Percentiles rank a stretch among this genome's conserved stretches.
Conservation (phyloP, 1,139 yeast species). For the Protomyces gravidus region DNA sequence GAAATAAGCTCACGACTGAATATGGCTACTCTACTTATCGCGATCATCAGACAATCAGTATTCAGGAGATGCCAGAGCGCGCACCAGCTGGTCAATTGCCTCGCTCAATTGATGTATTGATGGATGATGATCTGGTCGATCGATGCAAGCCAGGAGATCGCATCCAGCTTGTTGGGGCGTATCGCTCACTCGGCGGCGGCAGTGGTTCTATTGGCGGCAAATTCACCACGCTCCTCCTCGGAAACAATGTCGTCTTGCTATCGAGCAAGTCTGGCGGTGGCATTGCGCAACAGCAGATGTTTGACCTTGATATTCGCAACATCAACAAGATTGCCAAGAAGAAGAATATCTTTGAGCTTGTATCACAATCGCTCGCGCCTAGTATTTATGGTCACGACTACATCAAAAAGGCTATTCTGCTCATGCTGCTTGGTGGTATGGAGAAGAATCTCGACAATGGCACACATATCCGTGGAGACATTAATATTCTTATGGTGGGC, state of each 20-base stretch:
- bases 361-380: constrained; percentile 88
- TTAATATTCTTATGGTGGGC: constrained; percentile 92
- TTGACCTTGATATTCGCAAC: constrained; percentile 80
- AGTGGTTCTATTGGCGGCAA: constrained; percentile 51
- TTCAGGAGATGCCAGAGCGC: constrained; percentile 97
- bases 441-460: constrained; percentile 94
- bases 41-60: constrained; percentile 88
- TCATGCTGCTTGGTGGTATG: constrained; percentile 89
- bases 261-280: constrained; percentile 82
- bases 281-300: constrained; percentile 66
- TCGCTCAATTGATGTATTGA: constrained; percentile 78
- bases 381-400: constrained; percentile 90
- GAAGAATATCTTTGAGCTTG: constrained; percentile 66
- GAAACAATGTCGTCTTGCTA: constrained; percentile 81
- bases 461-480: constrained; percentile 96
- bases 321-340: constrained; percentile 72
- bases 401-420: constrained; percentile 82
- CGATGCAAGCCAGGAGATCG: constrained; percentile 93
- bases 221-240: constrained; percentile 74
- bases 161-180: constrained; percentile 89
- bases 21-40: constrained; percentile 89
- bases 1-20: constrained; percentile 81
- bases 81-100: constrained; percentile 99
- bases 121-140: constrained; percentile 94
- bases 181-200: constrained; percentile 79